Evolutionary conservation across 2,329 filamentous ascomycete genomes (phyloP), one percentile per base, ranked within the genome.

Genomic region (Cercospora zeae-maydis): DNA sequence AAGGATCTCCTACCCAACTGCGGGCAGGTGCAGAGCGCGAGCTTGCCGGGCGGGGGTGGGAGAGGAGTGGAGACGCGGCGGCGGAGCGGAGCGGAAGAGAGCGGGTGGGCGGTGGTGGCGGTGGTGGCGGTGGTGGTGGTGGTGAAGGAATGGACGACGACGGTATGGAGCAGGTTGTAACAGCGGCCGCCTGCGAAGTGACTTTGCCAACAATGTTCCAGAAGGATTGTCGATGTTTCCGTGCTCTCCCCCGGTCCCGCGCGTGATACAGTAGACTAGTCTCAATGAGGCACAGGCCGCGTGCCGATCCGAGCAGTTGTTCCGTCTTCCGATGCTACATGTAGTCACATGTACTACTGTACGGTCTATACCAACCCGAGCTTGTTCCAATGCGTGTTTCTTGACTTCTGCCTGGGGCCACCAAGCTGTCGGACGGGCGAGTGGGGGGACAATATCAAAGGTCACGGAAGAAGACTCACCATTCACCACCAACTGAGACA

Each of bases 141-240:
- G 24, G 24, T 27, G 24, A 6, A 3, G 24, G 24, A n/a, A n/a
- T 27, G 24, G 24, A 27, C 24, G 24, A 27, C 24, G 24, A 27
- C 6, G 6, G 24, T 3, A 27, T 27, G 24, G 3, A 6, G 24
- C 6, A 6, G 24, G 6, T 27, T 27, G 24, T 6, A 27, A 27
- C 3, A 27, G 24, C 24, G 24, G 24, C 24, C 3, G 24, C 24
- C 24, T 47, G 42, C 42, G 11, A 49, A 49, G 42, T 49, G 21
- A 49, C 42, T 49, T 49, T 49, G 42, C 42, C 42, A 36, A 37
- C 31, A 37, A 21, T 34, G n/a, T 55, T 55, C 52, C 52, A 55
- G 52, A 55, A 55, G 52, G 52, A 39, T 16, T 27, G 36, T 33
- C 47, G 34, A 49, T 21, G 42, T 30, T 19, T 49, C 42, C 42